Conservation (phyloP, 257 asterid species). For the Schizonepeta tenuifolia region DNA sequence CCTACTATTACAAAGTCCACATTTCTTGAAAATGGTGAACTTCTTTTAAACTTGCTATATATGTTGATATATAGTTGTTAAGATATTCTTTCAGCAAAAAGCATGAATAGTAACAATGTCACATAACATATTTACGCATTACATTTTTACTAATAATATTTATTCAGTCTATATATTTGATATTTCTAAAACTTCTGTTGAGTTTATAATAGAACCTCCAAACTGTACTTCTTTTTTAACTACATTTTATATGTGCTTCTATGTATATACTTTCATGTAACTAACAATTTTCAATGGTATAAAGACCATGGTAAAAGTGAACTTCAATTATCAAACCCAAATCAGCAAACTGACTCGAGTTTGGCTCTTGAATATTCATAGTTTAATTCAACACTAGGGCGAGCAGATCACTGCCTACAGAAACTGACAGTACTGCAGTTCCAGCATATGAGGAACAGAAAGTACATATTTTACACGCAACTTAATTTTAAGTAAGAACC, state of each 20-base stretch:
- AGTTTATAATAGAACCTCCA: not conserved
- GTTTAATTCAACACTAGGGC: not conserved
- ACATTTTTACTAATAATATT: not conserved
- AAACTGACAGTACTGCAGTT: conserved; percentile 1
- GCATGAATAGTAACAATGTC: too few relatives aligned
- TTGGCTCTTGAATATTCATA: not conserved
- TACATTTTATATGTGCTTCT: not conserved
- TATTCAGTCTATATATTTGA: not conserved
- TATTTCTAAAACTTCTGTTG: not conserved
- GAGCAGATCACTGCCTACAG: conserved; percentile 12
- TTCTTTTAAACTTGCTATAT: not conserved
- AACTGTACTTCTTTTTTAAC: not conserved
- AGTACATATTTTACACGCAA: not conserved
- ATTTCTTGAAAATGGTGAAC: not conserved
- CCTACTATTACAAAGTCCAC: not conserved
- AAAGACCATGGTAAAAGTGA: not conserved
- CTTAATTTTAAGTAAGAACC: not conserved
- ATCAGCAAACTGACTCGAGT: conserved; percentile 14
- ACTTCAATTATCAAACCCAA: not conserved
- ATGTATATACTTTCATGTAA: not conserved
- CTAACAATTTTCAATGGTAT: conserved; percentile 1
- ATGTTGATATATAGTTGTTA: not conserved
- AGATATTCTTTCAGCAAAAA: too few relatives aligned
- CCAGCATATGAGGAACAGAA: conserved; percentile 9
- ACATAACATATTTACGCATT: not conserved